These are phyloP conservation scores for Paracamarosporium sp. DNA, from an alignment of 2,329 filamentous ascomycete genomes.

Conservation along the genomic window DNA sequence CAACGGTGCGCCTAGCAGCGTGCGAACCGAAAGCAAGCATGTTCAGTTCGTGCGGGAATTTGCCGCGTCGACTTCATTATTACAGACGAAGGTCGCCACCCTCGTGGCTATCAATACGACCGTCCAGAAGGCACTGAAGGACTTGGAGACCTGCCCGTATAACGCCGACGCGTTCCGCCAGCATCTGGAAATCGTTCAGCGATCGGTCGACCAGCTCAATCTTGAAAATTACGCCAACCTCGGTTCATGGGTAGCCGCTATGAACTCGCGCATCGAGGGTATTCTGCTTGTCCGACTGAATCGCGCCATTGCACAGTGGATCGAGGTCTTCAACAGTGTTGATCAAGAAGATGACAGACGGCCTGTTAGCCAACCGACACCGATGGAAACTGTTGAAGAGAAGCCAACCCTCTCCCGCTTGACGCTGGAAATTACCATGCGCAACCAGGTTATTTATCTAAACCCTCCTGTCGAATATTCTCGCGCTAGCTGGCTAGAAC, in stretches of 20 bases:
- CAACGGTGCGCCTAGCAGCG: constrained; percentile 66
- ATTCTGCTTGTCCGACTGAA: constrained; percentile 84
- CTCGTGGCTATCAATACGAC: constrained; percentile 81
- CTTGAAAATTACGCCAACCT: constrained; percentile 96
- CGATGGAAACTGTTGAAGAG: constrained; percentile 53
- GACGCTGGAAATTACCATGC: constrained; percentile 94
- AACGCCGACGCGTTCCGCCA: constrained; percentile 79
- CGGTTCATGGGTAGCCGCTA: constrained; percentile 82
- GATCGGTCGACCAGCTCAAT: constrained; percentile 93
- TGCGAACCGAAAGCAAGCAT: constrained; percentile 81
- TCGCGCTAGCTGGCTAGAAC: constrained; percentile 89
- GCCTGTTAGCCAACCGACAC: constrained; percentile 37
- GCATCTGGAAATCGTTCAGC: constrained; percentile 84
- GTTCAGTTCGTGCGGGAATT: constrained; percentile 97
- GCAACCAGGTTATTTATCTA: constrained; percentile 95
- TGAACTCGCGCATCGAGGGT: constrained; percentile 85
- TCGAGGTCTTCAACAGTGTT: constrained; percentile 73
- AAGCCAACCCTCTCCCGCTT: constrained; percentile 73
- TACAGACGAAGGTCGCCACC: constrained; percentile 86
- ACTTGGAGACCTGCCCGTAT: constrained; percentile 86
- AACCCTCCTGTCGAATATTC: constrained; percentile 93
- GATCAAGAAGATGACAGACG: constrained; percentile 37
- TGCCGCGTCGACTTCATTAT: constrained; percentile 80
- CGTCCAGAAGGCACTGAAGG: constrained; percentile 79
- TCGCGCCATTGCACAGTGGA: constrained; percentile 85